Conservation (phyloP, 208 protist genomes). For the Leishmania amazonensis region DNA sequence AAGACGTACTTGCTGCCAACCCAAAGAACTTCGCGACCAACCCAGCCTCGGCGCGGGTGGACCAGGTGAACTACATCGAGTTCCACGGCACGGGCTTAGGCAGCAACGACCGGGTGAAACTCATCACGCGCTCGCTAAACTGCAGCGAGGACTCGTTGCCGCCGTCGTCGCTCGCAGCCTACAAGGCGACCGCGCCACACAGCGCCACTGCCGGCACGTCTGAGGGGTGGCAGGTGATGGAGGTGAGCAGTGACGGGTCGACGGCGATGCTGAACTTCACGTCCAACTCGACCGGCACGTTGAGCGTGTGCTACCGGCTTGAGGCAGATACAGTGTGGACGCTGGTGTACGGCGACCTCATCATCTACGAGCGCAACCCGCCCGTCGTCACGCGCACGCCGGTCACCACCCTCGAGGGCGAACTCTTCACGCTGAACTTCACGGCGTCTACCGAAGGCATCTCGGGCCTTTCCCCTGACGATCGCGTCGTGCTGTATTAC, state of each 20-base stretch:
- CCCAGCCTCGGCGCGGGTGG: constrained; percentile 40
- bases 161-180: constrained; percentile 54
- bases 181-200: constrained; percentile 31
- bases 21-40: constrained; percentile 59
- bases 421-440: constrained; percentile 89
- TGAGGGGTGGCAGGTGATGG: constrained; percentile 57
- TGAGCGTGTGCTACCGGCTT: constrained; percentile 88
- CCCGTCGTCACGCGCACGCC: constrained; percentile 51
- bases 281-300: constrained; percentile 47
- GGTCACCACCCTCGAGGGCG: constrained; percentile 58
- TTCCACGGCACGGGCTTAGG: constrained; percentile 68
- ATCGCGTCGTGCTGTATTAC: constrained; percentile 67
- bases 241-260: constrained; percentile 35
- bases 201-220: constrained; percentile 18
- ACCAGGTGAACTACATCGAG: constrained; percentile 58
- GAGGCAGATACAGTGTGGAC: constrained; percentile 85
- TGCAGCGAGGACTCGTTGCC: constrained; percentile 69
- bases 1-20: constrained; percentile 72
- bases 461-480: constrained; percentile 30
- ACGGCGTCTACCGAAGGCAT: constrained; percentile 21
- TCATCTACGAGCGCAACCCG: constrained; percentile 64
- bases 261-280: constrained; percentile 67
- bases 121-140: constrained; percentile 62
- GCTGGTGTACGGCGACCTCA: constrained; percentile 80
- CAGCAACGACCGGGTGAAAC: constrained; percentile 65